Conservation (phyloP, 108 stramenopile genomes). For the Nitzschia sp. region DNA sequence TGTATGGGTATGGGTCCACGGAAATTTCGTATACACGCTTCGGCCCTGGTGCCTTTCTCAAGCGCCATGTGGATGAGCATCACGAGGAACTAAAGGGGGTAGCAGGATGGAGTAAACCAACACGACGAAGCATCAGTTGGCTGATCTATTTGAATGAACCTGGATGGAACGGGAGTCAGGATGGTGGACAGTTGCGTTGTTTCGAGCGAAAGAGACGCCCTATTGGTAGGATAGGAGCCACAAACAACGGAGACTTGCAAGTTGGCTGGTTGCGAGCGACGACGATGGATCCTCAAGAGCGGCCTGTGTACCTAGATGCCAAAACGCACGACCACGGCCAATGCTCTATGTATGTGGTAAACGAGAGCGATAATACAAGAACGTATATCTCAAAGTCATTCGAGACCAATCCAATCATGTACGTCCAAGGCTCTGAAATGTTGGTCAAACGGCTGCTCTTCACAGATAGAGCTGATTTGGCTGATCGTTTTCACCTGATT, state of each 20-base stretch:
- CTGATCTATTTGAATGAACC: conserved; percentile 63
- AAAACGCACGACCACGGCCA: conserved; percentile 40
- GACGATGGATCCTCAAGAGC: conserved; percentile 37
- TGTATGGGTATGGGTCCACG: conserved; percentile 45
- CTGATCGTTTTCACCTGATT: conserved; percentile 46
- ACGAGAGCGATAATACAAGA: conserved; percentile 11
- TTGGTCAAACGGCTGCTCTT: conserved; percentile 27
- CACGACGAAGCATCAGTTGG: conserved; percentile 61
- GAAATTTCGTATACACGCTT: conserved; percentile 68
- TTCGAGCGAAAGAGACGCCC: conserved; percentile 40
- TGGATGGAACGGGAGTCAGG: conserved; percentile 45
- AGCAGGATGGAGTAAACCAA: conserved; percentile 52
- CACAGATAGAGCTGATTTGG: conserved; percentile 24
- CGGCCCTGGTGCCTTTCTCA: conserved; percentile 62
- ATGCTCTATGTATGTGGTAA: conserved; percentile 51
- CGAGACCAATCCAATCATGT: conserved; percentile 52
- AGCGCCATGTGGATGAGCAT: conserved; percentile 69
- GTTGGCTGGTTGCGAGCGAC: conserved; percentile 60
- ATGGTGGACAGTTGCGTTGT: conserved; percentile 52
- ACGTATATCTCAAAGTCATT: conserved; percentile 52
- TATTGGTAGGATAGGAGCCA: conserved; percentile 17
- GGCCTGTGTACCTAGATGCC: conserved; percentile 66
- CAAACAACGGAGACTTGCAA: conserved; percentile 59
- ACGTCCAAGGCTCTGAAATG: conserved; percentile 37
- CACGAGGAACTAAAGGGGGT: conserved; percentile 72